Percentiles rank a stretch among this genome's conserved stretches.
These are phyloP conservation scores for Aspergillus sergii DNA, from an alignment of 2,329 filamentous ascomycete genomes.

Conservation along the genomic window DNA sequence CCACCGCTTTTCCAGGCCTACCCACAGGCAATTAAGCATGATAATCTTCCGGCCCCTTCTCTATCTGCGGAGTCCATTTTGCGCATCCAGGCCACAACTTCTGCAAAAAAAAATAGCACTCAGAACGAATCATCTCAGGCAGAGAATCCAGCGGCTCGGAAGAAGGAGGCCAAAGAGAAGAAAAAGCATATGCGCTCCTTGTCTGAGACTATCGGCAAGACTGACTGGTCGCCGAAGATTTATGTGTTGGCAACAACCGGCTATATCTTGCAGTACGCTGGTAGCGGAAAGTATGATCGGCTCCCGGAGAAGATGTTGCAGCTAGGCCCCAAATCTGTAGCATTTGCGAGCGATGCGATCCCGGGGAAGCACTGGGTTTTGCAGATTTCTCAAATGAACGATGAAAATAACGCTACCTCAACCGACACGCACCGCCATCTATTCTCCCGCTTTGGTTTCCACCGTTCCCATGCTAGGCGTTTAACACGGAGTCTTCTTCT, in stretches of 20 bases:
- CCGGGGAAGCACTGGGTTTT: constrained; percentile 53
- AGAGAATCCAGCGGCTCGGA: constrained; percentile 28
- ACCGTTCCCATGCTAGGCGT: constrained; percentile 35
- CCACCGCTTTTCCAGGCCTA: constrained; percentile 86
- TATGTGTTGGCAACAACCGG: constrained; percentile 49
- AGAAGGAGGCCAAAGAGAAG: constrained; percentile 38
- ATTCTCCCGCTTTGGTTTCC: constrained; percentile 45
- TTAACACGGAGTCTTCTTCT: constrained; percentile 46
- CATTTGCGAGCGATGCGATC: constrained; percentile 53
- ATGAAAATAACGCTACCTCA: constrained; percentile 30
- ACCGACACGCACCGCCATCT: constrained; percentile 37
- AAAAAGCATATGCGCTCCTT: constrained; percentile 38
- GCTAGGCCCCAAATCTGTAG: constrained; percentile 48
- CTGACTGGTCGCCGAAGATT: constrained; percentile 48
- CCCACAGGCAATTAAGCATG: constrained; percentile 78
- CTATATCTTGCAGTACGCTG: constrained; percentile 50
- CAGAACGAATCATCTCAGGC: constrained; percentile 17
- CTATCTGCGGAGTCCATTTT: constrained; percentile 70
- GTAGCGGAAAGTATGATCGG: constrained; percentile 48
- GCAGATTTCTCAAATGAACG: constrained; percentile 45
- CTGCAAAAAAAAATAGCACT: constrained; percentile 20
- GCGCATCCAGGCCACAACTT: constrained; percentile 50
- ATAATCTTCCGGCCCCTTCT: constrained; percentile 67
- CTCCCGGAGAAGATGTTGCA: constrained; percentile 52
- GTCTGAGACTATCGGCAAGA: constrained; percentile 41